A percentile compares a stretch with the other conserved stretches of the same genome.
These are phyloP conservation scores for Lyophyllum semitale DNA, from an alignment of 768 basidiomycete genomes.

Conservation along the genomic window DNA sequence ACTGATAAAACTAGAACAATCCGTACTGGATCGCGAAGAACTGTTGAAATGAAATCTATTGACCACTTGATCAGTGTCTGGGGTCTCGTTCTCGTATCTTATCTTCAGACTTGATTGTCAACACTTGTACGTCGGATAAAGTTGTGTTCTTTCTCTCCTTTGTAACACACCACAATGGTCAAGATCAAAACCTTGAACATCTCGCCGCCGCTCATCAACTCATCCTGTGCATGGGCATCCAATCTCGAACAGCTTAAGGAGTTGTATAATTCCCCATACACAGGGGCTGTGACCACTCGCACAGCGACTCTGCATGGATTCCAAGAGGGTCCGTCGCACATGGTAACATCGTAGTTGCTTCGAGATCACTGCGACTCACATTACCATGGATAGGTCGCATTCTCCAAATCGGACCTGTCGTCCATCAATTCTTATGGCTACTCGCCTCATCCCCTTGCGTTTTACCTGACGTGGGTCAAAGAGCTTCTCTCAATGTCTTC, in stretches of 20 bases:
- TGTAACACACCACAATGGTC: conserved; percentile 44
- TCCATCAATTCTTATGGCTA: conserved; percentile 88
- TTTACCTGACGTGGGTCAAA: conserved; percentile 65
- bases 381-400: conserved; percentile 52
- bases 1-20: conserved; percentile 92
- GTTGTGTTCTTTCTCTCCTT: background rate
- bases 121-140: background rate
- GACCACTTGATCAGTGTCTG: conserved; percentile 12
- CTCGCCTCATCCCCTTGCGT: conserved; percentile 71
- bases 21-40: conserved; percentile 92
- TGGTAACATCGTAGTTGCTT: conserved; percentile 40
- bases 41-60: conserved; percentile 61
- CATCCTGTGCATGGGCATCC: conserved; percentile 83
- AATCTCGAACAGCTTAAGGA: conserved; percentile 61
- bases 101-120: conserved; percentile 16
- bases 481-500: conserved; percentile 45
- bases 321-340: conserved; percentile 61
- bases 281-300: conserved; percentile 81
- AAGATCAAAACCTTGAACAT: conserved; percentile 56
- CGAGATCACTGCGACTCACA: conserved; percentile 1
- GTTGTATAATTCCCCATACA: conserved; percentile 66
- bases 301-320: conserved; percentile 76
- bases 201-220: conserved; percentile 70
- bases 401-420: conserved; percentile 49
- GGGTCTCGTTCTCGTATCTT: conserved; percentile 18